A percentile compares a stretch with the other conserved stretches of the same genome.
These are phyloP conservation scores for Coniochaeta sp. DNA, from an alignment of 2,329 filamentous ascomycete genomes.

Conservation along the genomic window DNA sequence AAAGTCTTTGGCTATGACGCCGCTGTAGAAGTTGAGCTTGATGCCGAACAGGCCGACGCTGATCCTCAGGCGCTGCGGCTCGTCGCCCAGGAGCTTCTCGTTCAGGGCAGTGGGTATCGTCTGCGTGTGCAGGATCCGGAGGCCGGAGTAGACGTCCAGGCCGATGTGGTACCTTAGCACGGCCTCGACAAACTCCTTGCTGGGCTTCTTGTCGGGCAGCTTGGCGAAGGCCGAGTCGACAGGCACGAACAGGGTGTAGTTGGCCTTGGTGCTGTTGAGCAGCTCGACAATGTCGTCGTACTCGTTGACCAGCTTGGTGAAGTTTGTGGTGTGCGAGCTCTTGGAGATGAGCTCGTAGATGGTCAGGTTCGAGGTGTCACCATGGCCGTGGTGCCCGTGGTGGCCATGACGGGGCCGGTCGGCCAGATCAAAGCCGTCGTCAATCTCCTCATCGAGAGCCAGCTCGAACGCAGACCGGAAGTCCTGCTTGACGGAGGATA, in stretches of 20 bases:
- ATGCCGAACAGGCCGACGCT: constrained; percentile 51
- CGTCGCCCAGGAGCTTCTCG: constrained; percentile 50
- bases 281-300: constrained; percentile 63
- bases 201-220: constrained; percentile 50
- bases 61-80: constrained; percentile 66
- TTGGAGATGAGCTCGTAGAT: constrained; percentile 73
- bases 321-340: constrained; percentile 69
- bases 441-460: neutral
- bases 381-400: constrained; percentile 17
- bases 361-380: constrained; percentile 50
- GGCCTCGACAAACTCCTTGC: constrained; percentile 61
- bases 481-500: neutral
- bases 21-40: constrained; percentile 69
- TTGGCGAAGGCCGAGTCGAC: constrained; percentile 67
- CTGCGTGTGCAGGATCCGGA: constrained; percentile 56
- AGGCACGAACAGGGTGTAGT: constrained; percentile 78
- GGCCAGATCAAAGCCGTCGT: neutral
- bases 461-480: neutral
- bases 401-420: constrained; percentile 1
- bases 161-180: constrained; percentile 71
- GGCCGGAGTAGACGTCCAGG: constrained; percentile 57
- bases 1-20: constrained; percentile 62
- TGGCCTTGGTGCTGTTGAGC: constrained; percentile 66
- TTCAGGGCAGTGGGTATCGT: constrained; percentile 66
- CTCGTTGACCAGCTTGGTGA: constrained; percentile 67